Evolutionary conservation across 2,329 filamentous ascomycete species (phyloP).

Genomic region (Calonectria fujianensis): DNA sequence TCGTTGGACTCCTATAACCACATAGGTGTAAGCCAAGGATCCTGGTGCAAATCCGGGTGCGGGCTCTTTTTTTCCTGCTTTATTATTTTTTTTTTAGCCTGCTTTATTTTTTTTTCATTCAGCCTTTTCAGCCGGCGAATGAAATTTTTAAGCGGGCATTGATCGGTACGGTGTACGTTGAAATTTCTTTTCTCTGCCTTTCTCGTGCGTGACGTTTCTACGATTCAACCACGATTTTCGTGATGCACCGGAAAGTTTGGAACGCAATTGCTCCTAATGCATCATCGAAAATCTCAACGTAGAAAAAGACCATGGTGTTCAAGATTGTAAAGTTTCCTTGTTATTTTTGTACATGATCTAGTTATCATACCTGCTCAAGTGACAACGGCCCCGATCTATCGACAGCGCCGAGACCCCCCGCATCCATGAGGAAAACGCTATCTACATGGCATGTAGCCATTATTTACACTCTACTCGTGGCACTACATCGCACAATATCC

Average conservation of each 20-base stretch:
- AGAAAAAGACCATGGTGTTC: background rate
- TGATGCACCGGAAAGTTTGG: background rate
- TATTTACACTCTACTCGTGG: slow-evolving; percentile 9
- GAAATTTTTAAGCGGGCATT: background rate
- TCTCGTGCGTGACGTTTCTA: background rate
- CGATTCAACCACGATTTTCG: background rate
- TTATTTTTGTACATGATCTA: slow-evolving; percentile 1
- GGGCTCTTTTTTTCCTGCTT: slow-evolving; percentile 52
- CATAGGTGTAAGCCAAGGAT: slow-evolving; percentile 60
- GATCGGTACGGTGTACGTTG: background rate
- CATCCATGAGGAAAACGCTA: slow-evolving; percentile 3
- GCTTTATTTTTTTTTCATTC: background rate
- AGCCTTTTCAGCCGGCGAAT: background rate
- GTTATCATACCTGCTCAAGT: slow-evolving; percentile 8
- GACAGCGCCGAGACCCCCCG: background rate
- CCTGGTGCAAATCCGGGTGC: slow-evolving; percentile 62
- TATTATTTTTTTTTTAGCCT: background rate
- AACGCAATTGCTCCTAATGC: too few relatives aligned
- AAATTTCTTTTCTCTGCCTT: background rate
- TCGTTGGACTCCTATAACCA: slow-evolving; percentile 60
- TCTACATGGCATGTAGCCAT: background rate
- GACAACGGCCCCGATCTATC: background rate
- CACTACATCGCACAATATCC: slow-evolving; percentile 1
- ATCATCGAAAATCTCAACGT: background rate
- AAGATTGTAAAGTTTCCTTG: background rate